These are phyloP conservation scores for Nemania sp. DNA, from an alignment of 2,329 filamentous ascomycete genomes.

Conservation along the genomic window DNA sequence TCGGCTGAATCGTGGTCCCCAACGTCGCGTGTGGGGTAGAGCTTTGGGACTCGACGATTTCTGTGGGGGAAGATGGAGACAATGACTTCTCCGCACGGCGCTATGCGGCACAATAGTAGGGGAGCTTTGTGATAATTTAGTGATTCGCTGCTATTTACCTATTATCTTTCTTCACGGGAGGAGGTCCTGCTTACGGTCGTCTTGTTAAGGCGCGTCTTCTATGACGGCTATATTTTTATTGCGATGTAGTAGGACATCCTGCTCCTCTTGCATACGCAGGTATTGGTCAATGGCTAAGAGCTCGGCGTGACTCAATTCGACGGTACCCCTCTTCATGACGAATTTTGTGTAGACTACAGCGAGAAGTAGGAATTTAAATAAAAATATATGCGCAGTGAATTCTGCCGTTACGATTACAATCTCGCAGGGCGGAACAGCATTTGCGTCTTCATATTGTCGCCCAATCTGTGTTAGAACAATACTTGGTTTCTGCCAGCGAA, in stretches of 20 bases:
- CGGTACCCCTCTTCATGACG: constrained; percentile 8
- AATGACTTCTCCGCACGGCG: constrained; percentile 11
- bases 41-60: too few species aligned
- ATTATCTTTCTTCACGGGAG: too few species aligned
- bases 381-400: too few species aligned
- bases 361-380: neutral
- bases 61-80: constrained; percentile 13
- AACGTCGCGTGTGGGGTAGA: constrained; percentile 22
- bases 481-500: neutral
- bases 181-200: neutral
- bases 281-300: constrained; percentile 2
- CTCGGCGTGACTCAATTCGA: constrained; percentile 19
- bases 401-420: too few species aligned
- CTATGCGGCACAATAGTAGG: too few species aligned
- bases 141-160: neutral
- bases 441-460: neutral
- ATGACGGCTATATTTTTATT: neutral
- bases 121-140: too few species aligned
- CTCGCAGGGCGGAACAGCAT: too few species aligned
- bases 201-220: neutral
- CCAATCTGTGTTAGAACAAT: neutral
- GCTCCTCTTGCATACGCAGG: too few species aligned
- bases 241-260: too few species aligned
- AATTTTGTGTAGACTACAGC: neutral
- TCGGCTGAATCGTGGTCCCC: constrained; percentile 9